Evolutionary conservation across 805 yeast genomes (phyloP).

Genomic region (Metschnikowia peoriensis): DNA sequence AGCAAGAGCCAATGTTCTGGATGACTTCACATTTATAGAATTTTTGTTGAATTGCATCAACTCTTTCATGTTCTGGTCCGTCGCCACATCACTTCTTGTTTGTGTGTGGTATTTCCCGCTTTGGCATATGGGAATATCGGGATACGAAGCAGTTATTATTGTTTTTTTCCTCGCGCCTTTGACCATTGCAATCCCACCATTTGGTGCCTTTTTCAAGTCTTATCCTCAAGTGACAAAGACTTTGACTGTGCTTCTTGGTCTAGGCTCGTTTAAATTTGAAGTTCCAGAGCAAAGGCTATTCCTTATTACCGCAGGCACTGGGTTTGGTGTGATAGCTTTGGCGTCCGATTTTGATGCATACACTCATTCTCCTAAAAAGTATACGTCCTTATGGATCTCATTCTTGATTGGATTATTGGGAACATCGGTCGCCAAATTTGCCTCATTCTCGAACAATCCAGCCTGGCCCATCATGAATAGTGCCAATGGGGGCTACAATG

Average conservation of each 20-base stretch:
- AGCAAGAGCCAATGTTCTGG: slow-evolving; percentile 8
- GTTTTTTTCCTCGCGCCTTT: slow-evolving; percentile 58
- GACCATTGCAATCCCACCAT: slow-evolving; percentile 43
- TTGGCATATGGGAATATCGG: slow-evolving; percentile 97
- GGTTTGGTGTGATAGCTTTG: slow-evolving; percentile 59
- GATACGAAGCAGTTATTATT: slow-evolving; percentile 73
- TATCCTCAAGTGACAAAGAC: slow-evolving; percentile 56
- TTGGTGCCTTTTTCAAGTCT: slow-evolving; percentile 26
- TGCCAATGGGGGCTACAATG: slow-evolving; percentile 83
- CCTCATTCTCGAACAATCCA: slow-evolving; percentile 84
- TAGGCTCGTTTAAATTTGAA: slow-evolving; percentile 69
- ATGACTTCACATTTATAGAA: slow-evolving; percentile 35
- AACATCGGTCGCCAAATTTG: slow-evolving; percentile 73
- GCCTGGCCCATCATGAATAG: slow-evolving; percentile 93
- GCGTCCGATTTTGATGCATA: slow-evolving; percentile 49
- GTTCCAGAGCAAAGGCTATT: slow-evolving; percentile 72
- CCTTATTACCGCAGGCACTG: slow-evolving; percentile 62
- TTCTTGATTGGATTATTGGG: slow-evolving; percentile 69
- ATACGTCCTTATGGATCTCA: slow-evolving; percentile 50
- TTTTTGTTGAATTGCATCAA: slow-evolving; percentile 52
- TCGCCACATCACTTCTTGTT: slow-evolving; percentile 73
- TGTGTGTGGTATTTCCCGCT: slow-evolving; percentile 96
- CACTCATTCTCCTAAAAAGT: slow-evolving; percentile 27
- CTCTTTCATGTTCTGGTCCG: slow-evolving; percentile 83
- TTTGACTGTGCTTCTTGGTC: slow-evolving; percentile 58